Percentiles rank a stretch among this genome's conserved stretches.
phyloP scores from a whole-genome alignment of 1,284 basidiomycete species.

The Volvariella volvacea region DNA sequence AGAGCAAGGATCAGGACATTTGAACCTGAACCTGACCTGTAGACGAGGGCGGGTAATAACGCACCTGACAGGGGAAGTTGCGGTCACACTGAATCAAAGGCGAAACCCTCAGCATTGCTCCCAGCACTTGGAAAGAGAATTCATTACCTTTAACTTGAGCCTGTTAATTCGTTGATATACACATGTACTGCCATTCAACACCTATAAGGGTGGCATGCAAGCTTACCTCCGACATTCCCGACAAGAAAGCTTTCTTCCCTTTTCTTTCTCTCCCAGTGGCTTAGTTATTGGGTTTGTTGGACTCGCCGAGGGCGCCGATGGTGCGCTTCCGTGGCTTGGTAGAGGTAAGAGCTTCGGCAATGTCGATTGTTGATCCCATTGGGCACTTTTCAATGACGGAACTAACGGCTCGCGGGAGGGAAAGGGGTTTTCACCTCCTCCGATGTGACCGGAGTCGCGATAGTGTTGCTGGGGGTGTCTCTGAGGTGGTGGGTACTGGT shows the following conservation, averaged over 20 bases:
- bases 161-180: slow-evolving; percentile 21
- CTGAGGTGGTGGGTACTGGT: background rate
- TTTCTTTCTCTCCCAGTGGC: slow-evolving; percentile 24
- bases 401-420: background rate
- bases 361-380: background rate
- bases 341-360: background rate
- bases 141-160: slow-evolving; percentile 45
- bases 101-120: too few relatives aligned
- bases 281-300: too few relatives aligned
- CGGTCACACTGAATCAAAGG: slow-evolving; percentile 43
- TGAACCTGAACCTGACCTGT: background rate
- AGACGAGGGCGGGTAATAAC: slow-evolving; percentile 4
- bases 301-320: too few relatives aligned
- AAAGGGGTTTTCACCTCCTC: slow-evolving; percentile 1
- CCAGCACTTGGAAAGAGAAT: background rate
- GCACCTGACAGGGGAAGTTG: slow-evolving; percentile 48
- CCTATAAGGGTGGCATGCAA: background rate
- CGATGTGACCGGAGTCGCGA: background rate
- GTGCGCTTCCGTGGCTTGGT: too few relatives aligned
- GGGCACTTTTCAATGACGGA: slow-evolving; percentile 1
- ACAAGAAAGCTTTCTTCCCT: slow-evolving; percentile 44
- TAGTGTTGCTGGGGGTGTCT: background rate
- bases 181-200: background rate
- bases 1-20: background rate
- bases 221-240: slow-evolving; percentile 50